Evolutionary conservation across 1,139 yeast species (phyloP).

Genomic region (Suhomyces bokatorum): DNA sequence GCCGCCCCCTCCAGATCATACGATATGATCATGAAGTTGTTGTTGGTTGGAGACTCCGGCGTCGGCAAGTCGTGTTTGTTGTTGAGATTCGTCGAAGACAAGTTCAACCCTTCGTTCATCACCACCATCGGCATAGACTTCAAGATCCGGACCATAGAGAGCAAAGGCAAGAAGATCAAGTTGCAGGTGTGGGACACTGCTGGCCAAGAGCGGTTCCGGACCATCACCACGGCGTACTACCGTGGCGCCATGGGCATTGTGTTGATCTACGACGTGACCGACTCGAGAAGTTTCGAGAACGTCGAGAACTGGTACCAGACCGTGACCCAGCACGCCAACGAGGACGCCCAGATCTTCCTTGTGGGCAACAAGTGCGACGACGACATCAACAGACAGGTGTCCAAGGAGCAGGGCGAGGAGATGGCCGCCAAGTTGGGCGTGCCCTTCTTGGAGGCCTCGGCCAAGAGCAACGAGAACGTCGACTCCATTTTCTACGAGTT

Average conservation of each 20-base stretch:
- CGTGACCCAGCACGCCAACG: constrained; percentile 94
- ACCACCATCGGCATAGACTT: constrained; percentile 98
- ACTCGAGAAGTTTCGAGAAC: constrained; percentile 86
- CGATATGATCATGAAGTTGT: constrained; percentile 90
- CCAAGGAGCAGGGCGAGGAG: constrained; percentile 85
- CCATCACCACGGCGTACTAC: constrained; percentile 96
- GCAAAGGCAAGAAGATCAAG: constrained; percentile 89
- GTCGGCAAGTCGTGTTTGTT: constrained; percentile 96
- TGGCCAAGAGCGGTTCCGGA: constrained; percentile 97
- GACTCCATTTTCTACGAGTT: constrained; percentile 88
- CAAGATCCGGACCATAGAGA: constrained; percentile 93
- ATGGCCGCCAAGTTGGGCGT: constrained; percentile 86
- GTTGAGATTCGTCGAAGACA: constrained; percentile 93
- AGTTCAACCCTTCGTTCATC: constrained; percentile 92
- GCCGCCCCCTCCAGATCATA: constrained; percentile 72
- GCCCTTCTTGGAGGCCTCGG: constrained; percentile 94
- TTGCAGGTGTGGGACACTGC: constrained; percentile 99
- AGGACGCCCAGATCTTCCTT: constrained; percentile 88
- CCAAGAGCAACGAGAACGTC: constrained; percentile 89
- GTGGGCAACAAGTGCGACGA: constrained; percentile 97
- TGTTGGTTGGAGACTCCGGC: constrained; percentile 92
- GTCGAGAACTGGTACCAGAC: constrained; percentile 91
- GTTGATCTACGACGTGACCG: constrained; percentile 93
- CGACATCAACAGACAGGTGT: constrained; percentile 71
- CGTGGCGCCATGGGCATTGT: constrained; percentile 99